A percentile compares a stretch with the other conserved stretches of the same genome.
These are phyloP conservation scores for Theileria sp. DNA, from an alignment of 169 alveolate genomes.

Conservation along the genomic window DNA sequence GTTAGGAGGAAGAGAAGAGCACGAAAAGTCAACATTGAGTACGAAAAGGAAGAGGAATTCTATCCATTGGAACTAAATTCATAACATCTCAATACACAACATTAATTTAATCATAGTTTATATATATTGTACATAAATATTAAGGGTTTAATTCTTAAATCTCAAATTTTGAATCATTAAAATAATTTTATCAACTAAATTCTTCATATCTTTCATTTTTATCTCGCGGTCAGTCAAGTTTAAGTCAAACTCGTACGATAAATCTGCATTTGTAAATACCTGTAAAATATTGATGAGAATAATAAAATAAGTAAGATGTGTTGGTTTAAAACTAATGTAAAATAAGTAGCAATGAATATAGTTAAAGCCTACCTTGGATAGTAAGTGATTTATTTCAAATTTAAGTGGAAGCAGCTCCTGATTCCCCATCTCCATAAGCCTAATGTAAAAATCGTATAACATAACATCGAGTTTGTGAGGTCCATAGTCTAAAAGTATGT, in stretches of 20 bases:
- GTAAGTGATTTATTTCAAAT: not conserved
- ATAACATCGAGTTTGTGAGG: not conserved
- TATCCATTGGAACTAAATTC: not conserved
- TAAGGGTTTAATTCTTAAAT: not conserved
- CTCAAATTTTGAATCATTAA: not conserved
- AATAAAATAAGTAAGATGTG: not conserved
- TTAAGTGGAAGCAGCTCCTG: not conserved
- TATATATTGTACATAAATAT: not conserved
- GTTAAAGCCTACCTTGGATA: not conserved
- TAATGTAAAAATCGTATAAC: slow-evolving; percentile 7
- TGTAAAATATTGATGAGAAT: not conserved
- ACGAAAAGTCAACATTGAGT: slow-evolving; percentile 14
- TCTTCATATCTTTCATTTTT: not conserved
- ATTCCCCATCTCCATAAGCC: slow-evolving; percentile 10
- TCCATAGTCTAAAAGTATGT: slow-evolving; percentile 8
- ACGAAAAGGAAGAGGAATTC: slow-evolving; percentile 23
- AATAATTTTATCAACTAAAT: not conserved
- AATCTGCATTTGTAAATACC: not conserved
- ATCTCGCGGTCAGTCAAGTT: not conserved
- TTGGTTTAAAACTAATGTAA: not conserved
- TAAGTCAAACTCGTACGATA: not conserved
- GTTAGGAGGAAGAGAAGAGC: slow-evolving; percentile 5
- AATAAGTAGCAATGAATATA: not conserved
- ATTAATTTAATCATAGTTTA: not conserved
- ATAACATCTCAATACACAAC: not conserved